phyloP scores from a whole-genome alignment of 768 basidiomycete species.

The Lactarius quietus region DNA sequence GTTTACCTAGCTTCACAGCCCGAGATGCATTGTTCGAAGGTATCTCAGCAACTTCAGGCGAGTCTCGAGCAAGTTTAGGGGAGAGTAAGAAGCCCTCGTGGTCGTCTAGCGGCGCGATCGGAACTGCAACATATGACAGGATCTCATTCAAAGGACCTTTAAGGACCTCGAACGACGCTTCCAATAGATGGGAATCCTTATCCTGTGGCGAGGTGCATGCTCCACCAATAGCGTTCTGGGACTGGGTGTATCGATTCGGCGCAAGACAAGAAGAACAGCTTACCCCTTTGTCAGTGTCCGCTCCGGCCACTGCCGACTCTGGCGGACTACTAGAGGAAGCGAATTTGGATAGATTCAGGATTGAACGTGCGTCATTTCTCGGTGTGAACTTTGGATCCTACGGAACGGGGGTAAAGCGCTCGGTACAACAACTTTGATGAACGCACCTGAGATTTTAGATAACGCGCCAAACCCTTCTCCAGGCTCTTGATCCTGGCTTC shows the following conservation, averaged over 20 bases:
- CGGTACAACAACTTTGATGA: neutral
- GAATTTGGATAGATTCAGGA: conserved; percentile 34
- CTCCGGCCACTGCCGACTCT: conserved; percentile 14
- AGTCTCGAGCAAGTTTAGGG: neutral
- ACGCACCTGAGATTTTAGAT: conserved; percentile 31
- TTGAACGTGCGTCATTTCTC: conserved; percentile 27
- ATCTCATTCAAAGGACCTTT: neutral
- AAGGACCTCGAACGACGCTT: conserved; percentile 1
- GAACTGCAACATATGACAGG: neutral
- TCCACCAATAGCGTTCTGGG: neutral
- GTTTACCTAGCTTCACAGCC: conserved; percentile 6
- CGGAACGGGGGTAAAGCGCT: neutral
- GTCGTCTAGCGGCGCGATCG: neutral
- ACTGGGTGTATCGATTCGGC: neutral
- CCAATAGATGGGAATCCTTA: neutral
- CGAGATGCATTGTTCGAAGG: neutral
- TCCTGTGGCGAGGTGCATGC: neutral
- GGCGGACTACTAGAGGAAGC: conserved; percentile 32
- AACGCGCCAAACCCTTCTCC: conserved; percentile 33
- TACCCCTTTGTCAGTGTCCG: conserved; percentile 30
- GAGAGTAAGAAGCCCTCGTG: neutral
- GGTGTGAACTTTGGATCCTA: conserved; percentile 24
- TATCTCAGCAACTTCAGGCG: neutral
- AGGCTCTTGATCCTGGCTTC: conserved; percentile 31
- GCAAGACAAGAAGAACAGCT: neutral